Conservation (phyloP, 352 stramenopile genomes). For the Pythium rishiriense region DNA sequence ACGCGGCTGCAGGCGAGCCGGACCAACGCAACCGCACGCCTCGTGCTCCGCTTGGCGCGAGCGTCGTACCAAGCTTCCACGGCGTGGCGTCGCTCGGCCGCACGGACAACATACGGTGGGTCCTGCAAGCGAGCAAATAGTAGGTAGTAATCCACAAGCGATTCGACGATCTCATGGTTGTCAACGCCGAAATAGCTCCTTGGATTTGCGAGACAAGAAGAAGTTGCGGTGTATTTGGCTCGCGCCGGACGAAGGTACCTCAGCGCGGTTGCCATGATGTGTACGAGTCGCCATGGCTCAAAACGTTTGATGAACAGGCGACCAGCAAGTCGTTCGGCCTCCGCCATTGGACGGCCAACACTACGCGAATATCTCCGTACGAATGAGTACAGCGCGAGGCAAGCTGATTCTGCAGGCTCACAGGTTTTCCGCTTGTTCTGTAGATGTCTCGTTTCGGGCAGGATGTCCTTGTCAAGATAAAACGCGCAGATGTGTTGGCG, state of each 20-base stretch:
- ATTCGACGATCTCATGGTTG: not conserved
- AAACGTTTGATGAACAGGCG: constrained; percentile 29
- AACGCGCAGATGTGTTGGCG: constrained; percentile 51
- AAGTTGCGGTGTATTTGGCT: constrained; percentile 72
- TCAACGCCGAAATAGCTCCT: constrained; percentile 21
- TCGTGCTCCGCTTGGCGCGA: not conserved
- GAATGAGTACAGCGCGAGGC: not conserved
- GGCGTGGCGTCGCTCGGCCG: not conserved
- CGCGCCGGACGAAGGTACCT: constrained; percentile 60
- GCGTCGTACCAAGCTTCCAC: constrained; percentile 16
- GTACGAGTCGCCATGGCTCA: not conserved
- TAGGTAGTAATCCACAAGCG: not conserved
- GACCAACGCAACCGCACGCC: constrained; percentile 23
- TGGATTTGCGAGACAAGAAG: constrained; percentile 66
- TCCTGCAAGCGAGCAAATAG: too few relatives aligned
- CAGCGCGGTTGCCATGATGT: not conserved
- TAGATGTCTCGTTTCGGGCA: constrained; percentile 61
- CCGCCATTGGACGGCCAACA: constrained; percentile 58
- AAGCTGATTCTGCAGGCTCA: not conserved
- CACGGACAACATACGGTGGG: constrained; percentile 10
- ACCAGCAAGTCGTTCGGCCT: constrained; percentile 58
- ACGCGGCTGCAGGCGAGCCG: not conserved
- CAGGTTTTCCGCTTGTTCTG: not conserved
- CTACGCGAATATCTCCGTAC: constrained; percentile 58
- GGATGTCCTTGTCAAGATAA: constrained; percentile 62